Percentiles rank a stretch among this genome's conserved stretches.
Evolutionary conservation across 1,139 yeast species (phyloP).

Genomic region (Yamadazyma sp.): DNA sequence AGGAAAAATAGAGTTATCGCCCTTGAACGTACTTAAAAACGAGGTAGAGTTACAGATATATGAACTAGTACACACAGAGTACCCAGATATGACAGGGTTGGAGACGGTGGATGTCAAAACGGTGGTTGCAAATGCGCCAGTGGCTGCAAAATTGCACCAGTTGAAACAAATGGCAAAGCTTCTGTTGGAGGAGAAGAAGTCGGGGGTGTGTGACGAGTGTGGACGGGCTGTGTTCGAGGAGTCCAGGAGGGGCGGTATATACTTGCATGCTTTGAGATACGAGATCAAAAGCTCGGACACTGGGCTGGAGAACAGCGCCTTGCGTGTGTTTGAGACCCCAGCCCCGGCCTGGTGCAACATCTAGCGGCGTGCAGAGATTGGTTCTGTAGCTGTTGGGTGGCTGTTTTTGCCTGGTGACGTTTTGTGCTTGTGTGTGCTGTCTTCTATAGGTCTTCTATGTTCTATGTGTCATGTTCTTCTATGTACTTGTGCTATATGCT

Average conservation of each 20-base stretch:
- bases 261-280: slow-evolving; percentile 61
- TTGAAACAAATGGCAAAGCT: slow-evolving; percentile 14
- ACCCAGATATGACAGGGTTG: slow-evolving; percentile 13
- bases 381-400: no score
- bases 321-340: slow-evolving; percentile 36
- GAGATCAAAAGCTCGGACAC: not conserved
- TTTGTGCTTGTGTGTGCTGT: no score
- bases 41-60: slow-evolving; percentile 31
- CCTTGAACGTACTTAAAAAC: slow-evolving; percentile 21
- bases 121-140: slow-evolving; percentile 1
- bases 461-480: no score
- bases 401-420: no score
- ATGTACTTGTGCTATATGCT: no score
- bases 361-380: no score
- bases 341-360: slow-evolving; percentile 41
- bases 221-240: slow-evolving; percentile 33
- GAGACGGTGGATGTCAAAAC: slow-evolving; percentile 7
- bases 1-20: slow-evolving; percentile 7
- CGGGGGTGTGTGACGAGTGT: slow-evolving; percentile 45
- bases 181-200: slow-evolving; percentile 17
- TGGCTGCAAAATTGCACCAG: slow-evolving; percentile 8
- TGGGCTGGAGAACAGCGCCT: slow-evolving; percentile 10
- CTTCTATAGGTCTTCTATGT: not conserved
- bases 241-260: slow-evolving; percentile 42
- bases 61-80: slow-evolving; percentile 18